A percentile compares a stretch with the other conserved stretches of the same genome.
Evolutionary conservation across 805 yeast genomes (phyloP).

Genomic region (Cyberlindnera euphorbiae): DNA sequence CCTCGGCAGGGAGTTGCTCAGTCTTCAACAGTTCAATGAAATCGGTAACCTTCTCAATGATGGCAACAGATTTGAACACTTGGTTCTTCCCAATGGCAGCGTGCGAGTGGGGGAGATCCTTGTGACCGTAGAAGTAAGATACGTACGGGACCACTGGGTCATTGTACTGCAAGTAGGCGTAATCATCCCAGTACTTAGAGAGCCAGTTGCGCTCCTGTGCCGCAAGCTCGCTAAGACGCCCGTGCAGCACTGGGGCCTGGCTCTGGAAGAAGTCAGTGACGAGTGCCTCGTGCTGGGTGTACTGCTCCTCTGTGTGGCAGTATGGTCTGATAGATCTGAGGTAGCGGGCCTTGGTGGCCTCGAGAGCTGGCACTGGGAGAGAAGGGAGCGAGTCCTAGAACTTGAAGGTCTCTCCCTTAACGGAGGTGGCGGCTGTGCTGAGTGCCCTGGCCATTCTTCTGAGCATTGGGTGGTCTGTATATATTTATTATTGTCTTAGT

Average conservation of each 20-base stretch:
- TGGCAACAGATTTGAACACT: constrained; percentile 68
- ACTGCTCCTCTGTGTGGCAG: constrained; percentile 44
- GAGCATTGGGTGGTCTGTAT: too few species aligned
- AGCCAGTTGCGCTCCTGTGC: constrained; percentile 70
- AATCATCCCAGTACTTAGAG: constrained; percentile 88
- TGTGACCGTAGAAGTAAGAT: constrained; percentile 84
- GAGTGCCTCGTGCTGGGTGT: constrained; percentile 46
- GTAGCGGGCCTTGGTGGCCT: constrained; percentile 65
- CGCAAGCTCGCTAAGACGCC: constrained; percentile 50
- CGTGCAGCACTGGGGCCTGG: constrained; percentile 63
- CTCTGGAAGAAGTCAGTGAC: constrained; percentile 71
- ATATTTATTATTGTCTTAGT: too few species aligned
- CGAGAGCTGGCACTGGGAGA: constrained; percentile 81
- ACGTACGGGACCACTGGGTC: constrained; percentile 96
- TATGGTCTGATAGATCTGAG: constrained; percentile 71
- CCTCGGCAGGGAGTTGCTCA: constrained; percentile 77
- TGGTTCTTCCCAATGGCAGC: constrained; percentile 54
- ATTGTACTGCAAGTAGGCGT: constrained; percentile 83
- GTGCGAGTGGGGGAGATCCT: constrained; percentile 44
- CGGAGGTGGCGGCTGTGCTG: constrained; percentile 17
- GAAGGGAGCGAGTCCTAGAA: constrained; percentile 72
- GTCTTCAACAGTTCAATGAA: constrained; percentile 64
- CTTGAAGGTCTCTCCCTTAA: constrained; percentile 65
- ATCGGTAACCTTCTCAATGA: constrained; percentile 60
- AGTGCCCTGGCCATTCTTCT: constrained; percentile 26